Base-by-base conservation (phyloP, 441 rosid genomes). In the Corymbia calophylla region DNA sequence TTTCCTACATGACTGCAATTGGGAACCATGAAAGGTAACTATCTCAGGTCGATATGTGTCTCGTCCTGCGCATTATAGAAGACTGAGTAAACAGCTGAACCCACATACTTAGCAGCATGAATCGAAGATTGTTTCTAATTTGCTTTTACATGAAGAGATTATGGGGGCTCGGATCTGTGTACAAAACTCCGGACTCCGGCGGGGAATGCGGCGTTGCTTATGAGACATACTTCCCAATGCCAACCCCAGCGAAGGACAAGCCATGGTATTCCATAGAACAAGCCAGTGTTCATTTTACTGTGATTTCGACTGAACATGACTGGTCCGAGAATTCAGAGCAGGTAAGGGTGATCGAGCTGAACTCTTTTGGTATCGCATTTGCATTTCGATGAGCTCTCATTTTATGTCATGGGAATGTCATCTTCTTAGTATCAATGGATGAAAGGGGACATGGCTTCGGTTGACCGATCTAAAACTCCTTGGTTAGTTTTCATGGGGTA, bases 181-280 rank as follows among this genome's bases (percentile, higher is more conserved):
- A 96, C 87, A 6, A 8, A 39, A 88, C 92, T 32, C 95, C 96
- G 1, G 98, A 94, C 91, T 96, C 97, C 0, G 97, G 98, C 11
- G 98, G 98, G 35, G 98, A 96, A 92, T 94, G 96, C 88, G 98
- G 98, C 29, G 91, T 95, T 87, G 91, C 97, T 9, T 96, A 95
- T 62, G 98, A 96, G 93, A 93, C 96, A 21, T 96, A 94, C 66
- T 96, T 96, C 81, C 96, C 92, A 14, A 96, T 96, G 97, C 98
- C 97, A 89, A 92, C 95, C 13, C 87, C 93, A 21, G 95, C 89
- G 1, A 94, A 94, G 88, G 98, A 96, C 84, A 94, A 94, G 92
- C 98, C 98, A 4, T 95, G 98, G 98, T 96, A 95, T 88, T 95
- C 97, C 29, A 94, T 94, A 3, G 96, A 95, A 81, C 94, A 92